Conservation (phyloP, 1,284 basidiomycete genomes). For the Cryptococcus deneoformans region DNA sequence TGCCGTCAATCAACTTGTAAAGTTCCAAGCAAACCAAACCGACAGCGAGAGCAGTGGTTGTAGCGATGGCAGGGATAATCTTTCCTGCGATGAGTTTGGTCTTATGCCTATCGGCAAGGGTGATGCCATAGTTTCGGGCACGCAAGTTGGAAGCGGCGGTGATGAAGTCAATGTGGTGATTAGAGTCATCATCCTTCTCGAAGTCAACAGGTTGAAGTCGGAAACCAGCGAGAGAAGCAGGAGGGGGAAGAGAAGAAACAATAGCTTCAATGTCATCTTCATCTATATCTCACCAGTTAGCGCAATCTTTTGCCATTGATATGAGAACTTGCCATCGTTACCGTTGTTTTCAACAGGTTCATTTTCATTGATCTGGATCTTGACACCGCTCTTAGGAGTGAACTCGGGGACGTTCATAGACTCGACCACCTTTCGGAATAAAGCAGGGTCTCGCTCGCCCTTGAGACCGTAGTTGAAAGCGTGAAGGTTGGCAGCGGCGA, state of each 20-base stretch:
- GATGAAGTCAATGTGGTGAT: constrained; percentile 99
- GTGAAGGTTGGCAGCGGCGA: constrained; percentile 93
- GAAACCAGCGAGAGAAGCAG: constrained; percentile 89
- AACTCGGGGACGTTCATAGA: constrained; percentile 91
- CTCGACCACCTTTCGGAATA: constrained; percentile 83
- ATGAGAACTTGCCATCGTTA: constrained; percentile 45
- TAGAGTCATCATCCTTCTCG: constrained; percentile 98
- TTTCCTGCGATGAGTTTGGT: constrained; percentile 99
- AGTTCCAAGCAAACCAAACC: constrained; percentile 95
- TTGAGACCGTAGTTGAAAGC: constrained; percentile 98
- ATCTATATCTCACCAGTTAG: neutral
- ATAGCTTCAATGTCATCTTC: constrained; percentile 58
- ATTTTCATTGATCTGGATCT: constrained; percentile 93
- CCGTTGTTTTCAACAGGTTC: constrained; percentile 69
- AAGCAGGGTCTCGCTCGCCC: constrained; percentile 73
- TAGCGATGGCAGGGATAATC: constrained; percentile 99
- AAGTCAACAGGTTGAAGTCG: constrained; percentile 94
- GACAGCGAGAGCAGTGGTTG: constrained; percentile 92
- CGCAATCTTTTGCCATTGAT: neutral
- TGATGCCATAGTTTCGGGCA: constrained; percentile 93
- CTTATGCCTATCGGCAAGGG: constrained; percentile 81
- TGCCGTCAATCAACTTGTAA: constrained; percentile 97
- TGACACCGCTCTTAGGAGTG: constrained; percentile 85
- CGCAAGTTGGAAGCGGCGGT: constrained; percentile 97
- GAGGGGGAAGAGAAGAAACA: constrained; percentile 70